Percentiles rank a stretch among this genome's conserved stretches.
These are phyloP conservation scores for Ormosia emarginata DNA, from an alignment of 306 rosid species.

Conservation along the genomic window DNA sequence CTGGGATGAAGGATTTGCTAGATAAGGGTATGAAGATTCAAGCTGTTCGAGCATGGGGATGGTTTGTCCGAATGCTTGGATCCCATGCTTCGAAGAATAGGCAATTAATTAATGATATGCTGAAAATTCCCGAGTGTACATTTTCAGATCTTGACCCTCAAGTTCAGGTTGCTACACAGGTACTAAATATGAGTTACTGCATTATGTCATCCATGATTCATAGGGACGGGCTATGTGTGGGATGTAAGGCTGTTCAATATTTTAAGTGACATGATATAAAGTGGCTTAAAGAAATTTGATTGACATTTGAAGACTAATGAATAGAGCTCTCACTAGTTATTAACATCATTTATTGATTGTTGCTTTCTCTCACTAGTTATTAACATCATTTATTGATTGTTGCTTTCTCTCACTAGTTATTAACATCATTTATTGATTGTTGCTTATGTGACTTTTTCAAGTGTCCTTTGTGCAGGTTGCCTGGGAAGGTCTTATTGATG, in stretches of 20 bases:
- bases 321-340: background rate
- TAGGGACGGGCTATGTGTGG: slow-evolving; percentile 9
- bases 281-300: background rate
- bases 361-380: too few species aligned
- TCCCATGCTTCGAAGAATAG: slow-evolving; percentile 64
- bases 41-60: slow-evolving; percentile 82
- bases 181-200: slow-evolving; percentile 25
- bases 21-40: slow-evolving; percentile 69
- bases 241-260: background rate
- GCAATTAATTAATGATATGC: slow-evolving; percentile 68
- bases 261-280: background rate
- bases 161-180: slow-evolving; percentile 87
- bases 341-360: background rate
- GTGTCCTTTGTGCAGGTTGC: slow-evolving; percentile 53
- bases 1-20: slow-evolving; percentile 54
- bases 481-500: slow-evolving; percentile 86
- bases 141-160: slow-evolving; percentile 76
- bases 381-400: background rate
- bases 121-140: slow-evolving; percentile 76
- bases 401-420: background rate
- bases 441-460: background rate
- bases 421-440: background rate
- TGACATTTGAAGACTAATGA: slow-evolving; percentile 1
- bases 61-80: slow-evolving; percentile 77
- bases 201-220: slow-evolving; percentile 26